Percentiles rank a stretch among this genome's conserved stretches.
Evolutionary conservation across 805 yeast species (phyloP).

Genomic region (Pichia insulana): DNA sequence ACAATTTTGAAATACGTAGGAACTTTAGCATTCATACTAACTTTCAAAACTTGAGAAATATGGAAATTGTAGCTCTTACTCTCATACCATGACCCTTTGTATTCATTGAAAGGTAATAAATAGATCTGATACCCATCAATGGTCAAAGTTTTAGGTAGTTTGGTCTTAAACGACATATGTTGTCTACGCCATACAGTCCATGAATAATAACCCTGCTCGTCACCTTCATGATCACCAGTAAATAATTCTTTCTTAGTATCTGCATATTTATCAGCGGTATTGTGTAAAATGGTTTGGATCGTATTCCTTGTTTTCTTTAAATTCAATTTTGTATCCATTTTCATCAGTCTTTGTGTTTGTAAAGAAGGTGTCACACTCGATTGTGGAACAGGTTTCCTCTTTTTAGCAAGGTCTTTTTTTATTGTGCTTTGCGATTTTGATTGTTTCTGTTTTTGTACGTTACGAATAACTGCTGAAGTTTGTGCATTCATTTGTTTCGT

Average conservation of each 20-base stretch:
- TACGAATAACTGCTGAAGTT: too few relatives aligned
- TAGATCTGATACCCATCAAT: constrained; percentile 93
- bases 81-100: constrained; percentile 50
- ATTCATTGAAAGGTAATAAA: constrained; percentile 76
- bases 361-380: not conserved
- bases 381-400: too few relatives aligned
- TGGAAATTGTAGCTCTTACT: constrained; percentile 83
- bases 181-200: constrained; percentile 87
- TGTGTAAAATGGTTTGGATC: constrained; percentile 20
- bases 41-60: constrained; percentile 62
- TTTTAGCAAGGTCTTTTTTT: too few relatives aligned
- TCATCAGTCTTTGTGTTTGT: not conserved
- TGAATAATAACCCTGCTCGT: constrained; percentile 43
- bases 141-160: constrained; percentile 76
- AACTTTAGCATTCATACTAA: constrained; percentile 69
- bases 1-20: constrained; percentile 78
- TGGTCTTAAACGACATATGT: constrained; percentile 69
- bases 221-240: constrained; percentile 1
- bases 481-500: too few relatives aligned
- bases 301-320: constrained; percentile 19
- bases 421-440: too few relatives aligned
- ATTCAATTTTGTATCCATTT: constrained; percentile 10
- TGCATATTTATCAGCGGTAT: constrained; percentile 16
- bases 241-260: constrained; percentile 13
- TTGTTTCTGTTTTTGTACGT: too few relatives aligned